A percentile compares a stretch with the other conserved stretches of the same genome.
These are phyloP conservation scores for Huntiella abstrusa DNA, from an alignment of 2,329 filamentous ascomycete species.

Conservation along the genomic window DNA sequence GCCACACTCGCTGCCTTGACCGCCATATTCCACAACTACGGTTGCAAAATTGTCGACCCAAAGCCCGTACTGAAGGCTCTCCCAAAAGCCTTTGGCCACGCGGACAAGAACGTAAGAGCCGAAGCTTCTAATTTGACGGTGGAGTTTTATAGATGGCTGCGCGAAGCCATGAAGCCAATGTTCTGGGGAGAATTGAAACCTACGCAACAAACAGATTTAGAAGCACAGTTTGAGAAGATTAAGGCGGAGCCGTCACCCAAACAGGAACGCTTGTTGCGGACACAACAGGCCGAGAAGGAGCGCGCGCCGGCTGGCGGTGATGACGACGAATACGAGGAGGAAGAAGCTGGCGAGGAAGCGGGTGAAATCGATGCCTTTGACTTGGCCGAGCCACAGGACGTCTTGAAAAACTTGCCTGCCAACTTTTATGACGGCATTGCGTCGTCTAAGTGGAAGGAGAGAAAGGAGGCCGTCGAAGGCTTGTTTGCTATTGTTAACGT, in stretches of 20 bases:
- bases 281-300: conserved; percentile 71
- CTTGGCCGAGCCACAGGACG: conserved; percentile 71
- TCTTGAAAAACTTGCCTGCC: conserved; percentile 60
- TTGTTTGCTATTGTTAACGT: conserved; percentile 61
- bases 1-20: conserved; percentile 57
- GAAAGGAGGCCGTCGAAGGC: conserved; percentile 82
- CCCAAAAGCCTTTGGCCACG: conserved; percentile 83
- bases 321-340: conserved; percentile 30
- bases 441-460: conserved; percentile 95
- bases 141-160: conserved; percentile 90
- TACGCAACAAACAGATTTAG: conserved; percentile 83
- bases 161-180: conserved; percentile 94
- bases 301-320: conserved; percentile 46
- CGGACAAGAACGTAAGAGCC: conserved; percentile 93
- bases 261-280: conserved; percentile 72
- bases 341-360: conserved; percentile 35
- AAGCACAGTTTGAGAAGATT: conserved; percentile 83
- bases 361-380: conserved; percentile 66
- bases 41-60: conserved; percentile 83
- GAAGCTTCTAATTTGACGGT: conserved; percentile 83
- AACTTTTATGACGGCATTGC: conserved; percentile 68
- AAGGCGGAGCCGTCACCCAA: conserved; percentile 76
- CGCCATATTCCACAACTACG: conserved; percentile 79
- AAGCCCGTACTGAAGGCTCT: conserved; percentile 77
- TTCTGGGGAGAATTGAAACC: conserved; percentile 94